Evolutionary conservation across 768 basidiomycete species (phyloP), one percentile per base, ranked within the genome.

Genomic region (Pulveroboletus sp.): DNA sequence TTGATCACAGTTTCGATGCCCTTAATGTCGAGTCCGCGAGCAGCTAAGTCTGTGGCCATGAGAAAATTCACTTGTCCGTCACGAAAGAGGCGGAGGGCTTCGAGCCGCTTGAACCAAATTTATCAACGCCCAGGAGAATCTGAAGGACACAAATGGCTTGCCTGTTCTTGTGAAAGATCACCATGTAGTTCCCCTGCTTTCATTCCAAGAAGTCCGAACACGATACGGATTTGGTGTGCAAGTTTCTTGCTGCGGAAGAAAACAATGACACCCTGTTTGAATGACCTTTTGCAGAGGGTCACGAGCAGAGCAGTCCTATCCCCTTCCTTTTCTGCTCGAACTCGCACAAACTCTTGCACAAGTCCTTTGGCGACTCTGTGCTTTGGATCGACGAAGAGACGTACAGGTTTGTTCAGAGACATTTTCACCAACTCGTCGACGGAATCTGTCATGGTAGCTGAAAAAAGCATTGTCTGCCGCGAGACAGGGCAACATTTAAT

Each of bases 1-100:
- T 99, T 99, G 67, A 99, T 93, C 54, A 99, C 92, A 3, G 93
- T 93, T 63, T 98, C 91, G 22, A 97, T 85, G 14, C 94, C 94
- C 65, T 94, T 95, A 74, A 99, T 96, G 70, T 98, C 95, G 24
- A 99, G 77, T 68, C 96, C 91, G 52, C 93, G 84, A 47, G 93
- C 89, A 27, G 96, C 96, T 30, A 99, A 73, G 65, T 98, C 96
- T 1, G 96, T 99, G 3, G 94, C 95, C 78, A 99, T 87, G 9
- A 99, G 74, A 68, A 83, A 98, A 67, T 93, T 89, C n/a, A 89
- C 89, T 23, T 77, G 65, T 17, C 91, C 87, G 54, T 92, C 89
- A 50, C 92, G 85, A 73, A 98, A 99, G 43, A 78, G 75, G 59
- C 89, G 86, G 27, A 99, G 76, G 2, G 93, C 85, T 68, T 78